A percentile compares a stretch with the other conserved stretches of the same genome.
Conservation (phyloP, 306 rosid genomes). For the Dicorynia guianensis region DNA sequence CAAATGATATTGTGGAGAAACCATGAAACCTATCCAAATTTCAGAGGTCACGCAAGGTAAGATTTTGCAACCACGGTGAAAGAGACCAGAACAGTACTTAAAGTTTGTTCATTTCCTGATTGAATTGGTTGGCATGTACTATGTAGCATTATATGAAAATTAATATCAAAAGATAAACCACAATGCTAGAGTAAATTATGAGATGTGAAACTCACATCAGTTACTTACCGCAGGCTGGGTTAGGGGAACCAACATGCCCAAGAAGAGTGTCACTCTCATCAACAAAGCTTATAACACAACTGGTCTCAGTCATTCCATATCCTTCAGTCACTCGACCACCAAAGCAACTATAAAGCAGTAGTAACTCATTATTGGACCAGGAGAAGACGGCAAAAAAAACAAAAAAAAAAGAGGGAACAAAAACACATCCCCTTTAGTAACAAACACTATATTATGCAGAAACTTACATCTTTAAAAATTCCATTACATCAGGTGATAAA, state of each 20-base stretch:
- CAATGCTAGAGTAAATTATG: slow-evolving; percentile 25
- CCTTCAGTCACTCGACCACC: slow-evolving; percentile 86
- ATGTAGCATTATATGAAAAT: background rate
- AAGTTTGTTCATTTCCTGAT: slow-evolving; percentile 17
- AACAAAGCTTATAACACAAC: slow-evolving; percentile 81
- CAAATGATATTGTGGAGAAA: too few species aligned
- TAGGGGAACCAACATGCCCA: slow-evolving; percentile 97
- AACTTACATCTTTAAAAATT: slow-evolving; percentile 90
- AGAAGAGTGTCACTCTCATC: slow-evolving; percentile 66
- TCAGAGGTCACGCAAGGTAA: background rate
- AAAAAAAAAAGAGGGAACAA: background rate
- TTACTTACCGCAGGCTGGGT: slow-evolving; percentile 92
- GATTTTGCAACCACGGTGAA: slow-evolving; percentile 21
- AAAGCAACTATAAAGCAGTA: slow-evolving; percentile 73
- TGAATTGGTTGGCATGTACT: slow-evolving; percentile 24
- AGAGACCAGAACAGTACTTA: background rate
- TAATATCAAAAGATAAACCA: slow-evolving; percentile 16
- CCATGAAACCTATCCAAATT: too few species aligned
- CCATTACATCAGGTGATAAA: slow-evolving; percentile 94
- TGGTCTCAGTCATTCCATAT: slow-evolving; percentile 97
- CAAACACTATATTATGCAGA: slow-evolving; percentile 26
- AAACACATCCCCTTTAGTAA: slow-evolving; percentile 26
- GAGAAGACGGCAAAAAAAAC: background rate
- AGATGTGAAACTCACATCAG: slow-evolving; percentile 28
- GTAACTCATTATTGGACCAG: slow-evolving; percentile 39